These are phyloP conservation scores for Candida stauntonica DNA, from an alignment of 805 yeast species.

Conservation along the genomic window DNA sequence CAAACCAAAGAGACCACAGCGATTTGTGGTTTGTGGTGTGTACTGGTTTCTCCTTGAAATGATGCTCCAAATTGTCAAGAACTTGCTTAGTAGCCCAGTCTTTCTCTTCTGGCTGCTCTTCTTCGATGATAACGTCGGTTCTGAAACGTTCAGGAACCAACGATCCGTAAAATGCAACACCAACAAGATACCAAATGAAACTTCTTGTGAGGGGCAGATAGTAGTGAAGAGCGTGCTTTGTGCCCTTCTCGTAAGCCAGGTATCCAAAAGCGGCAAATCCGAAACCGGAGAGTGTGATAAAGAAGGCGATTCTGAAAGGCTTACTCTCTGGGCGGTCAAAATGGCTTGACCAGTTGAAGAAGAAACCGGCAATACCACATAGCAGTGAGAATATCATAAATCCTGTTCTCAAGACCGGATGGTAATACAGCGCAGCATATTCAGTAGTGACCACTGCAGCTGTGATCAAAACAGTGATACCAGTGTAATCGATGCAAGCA, in stretches of 20 bases:
- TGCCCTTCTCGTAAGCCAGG: constrained; percentile 52
- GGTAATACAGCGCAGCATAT: constrained; percentile 67
- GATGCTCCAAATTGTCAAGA: constrained; percentile 29
- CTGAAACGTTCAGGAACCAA: constrained; percentile 88
- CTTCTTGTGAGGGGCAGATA: constrained; percentile 70
- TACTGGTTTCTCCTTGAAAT: constrained; percentile 40
- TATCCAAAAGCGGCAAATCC: constrained; percentile 67
- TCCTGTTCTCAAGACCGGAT: constrained; percentile 41
- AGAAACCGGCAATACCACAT: constrained; percentile 69
- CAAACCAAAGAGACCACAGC: constrained; percentile 74
- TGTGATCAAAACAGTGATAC: constrained; percentile 85
- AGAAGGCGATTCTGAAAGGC: constrained; percentile 73
- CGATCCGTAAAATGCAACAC: constrained; percentile 84
- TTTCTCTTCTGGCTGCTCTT: constrained; percentile 33
- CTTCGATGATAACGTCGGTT: constrained; percentile 57
- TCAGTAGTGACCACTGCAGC: constrained; percentile 87
- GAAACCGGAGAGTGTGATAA: constrained; percentile 68
- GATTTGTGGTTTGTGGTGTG: constrained; percentile 29
- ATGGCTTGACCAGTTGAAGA: constrained; percentile 86
- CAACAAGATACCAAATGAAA: constrained; percentile 68
- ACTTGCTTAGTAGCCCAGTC: constrained; percentile 30
- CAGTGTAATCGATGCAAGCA: constrained; percentile 94
- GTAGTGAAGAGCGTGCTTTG: constrained; percentile 44
- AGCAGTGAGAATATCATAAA: constrained; percentile 58
- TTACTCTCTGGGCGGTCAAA: constrained; percentile 88